Evolutionary conservation across 768 basidiomycete genomes (phyloP).

Genomic region (Paxillus involutus): DNA sequence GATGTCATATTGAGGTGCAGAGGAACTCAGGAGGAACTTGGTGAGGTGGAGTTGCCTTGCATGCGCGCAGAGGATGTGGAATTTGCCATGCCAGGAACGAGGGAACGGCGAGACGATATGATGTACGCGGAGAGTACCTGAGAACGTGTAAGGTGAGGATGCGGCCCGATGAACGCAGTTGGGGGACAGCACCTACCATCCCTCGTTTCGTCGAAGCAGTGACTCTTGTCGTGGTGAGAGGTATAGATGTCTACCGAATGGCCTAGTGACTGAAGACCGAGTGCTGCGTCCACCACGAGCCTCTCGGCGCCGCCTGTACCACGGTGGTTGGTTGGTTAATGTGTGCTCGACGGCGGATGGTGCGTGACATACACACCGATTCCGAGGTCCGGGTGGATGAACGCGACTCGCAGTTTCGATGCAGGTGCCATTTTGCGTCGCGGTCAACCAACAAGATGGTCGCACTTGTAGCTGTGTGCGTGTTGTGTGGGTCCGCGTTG

Average conservation of each 20-base stretch:
- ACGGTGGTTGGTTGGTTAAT: neutral
- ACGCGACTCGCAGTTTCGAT: constrained; percentile 58
- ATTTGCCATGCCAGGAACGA: constrained; percentile 71
- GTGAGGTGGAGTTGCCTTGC: constrained; percentile 85
- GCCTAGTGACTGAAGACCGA: constrained; percentile 81
- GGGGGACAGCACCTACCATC: constrained; percentile 59
- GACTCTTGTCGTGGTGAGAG: constrained; percentile 82
- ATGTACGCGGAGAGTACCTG: constrained; percentile 81
- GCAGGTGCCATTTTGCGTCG: neutral
- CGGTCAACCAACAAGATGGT: neutral
- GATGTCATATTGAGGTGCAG: constrained; percentile 62
- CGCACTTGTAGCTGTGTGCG: no score
- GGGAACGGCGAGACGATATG: constrained; percentile 76
- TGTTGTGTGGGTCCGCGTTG: no score
- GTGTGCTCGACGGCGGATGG: neutral
- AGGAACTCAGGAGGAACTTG: constrained; percentile 52
- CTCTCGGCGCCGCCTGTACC: constrained; percentile 88
- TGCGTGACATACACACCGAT: constrained; percentile 57
- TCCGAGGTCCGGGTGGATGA: constrained; percentile 93
- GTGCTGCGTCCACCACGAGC: constrained; percentile 91
- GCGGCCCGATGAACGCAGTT: neutral
- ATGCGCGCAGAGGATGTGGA: constrained; percentile 90
- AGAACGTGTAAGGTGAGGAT: neutral
- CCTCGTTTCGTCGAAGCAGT: constrained; percentile 92
- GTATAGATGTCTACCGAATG: constrained; percentile 91